Percentiles rank a stretch among this genome's conserved stretches.
Evolutionary conservation across 2,329 filamentous ascomycete species (phyloP).

Genomic region (Capronia epimyces): DNA sequence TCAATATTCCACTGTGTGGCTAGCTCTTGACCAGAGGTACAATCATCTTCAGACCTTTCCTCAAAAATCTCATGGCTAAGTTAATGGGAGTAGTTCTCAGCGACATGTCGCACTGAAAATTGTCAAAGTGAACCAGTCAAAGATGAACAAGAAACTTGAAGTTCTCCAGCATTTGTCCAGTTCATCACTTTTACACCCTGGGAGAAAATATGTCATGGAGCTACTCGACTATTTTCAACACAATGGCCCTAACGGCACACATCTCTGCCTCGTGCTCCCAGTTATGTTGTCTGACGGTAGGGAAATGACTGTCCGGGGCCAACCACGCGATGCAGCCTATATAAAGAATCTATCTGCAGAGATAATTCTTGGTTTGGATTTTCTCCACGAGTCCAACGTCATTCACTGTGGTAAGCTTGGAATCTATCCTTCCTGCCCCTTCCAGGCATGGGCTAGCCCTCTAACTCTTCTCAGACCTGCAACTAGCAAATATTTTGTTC

Average conservation of each 20-base stretch:
- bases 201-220: neutral
- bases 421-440: neutral
- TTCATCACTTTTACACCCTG: neutral
- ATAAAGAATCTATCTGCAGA: neutral
- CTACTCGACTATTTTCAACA: slow-evolving; percentile 21
- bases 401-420: neutral
- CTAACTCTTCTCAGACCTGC: neutral
- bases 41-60: slow-evolving; percentile 31
- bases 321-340: neutral
- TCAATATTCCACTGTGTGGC: slow-evolving; percentile 40
- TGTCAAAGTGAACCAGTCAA: slow-evolving; percentile 1
- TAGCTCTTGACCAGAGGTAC: slow-evolving; percentile 35
- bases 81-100: neutral
- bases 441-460: neutral
- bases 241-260: slow-evolving; percentile 27
- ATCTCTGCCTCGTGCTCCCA: slow-evolving; percentile 23
- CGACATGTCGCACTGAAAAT: slow-evolving; percentile 7
- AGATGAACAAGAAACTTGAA: neutral
- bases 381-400: neutral
- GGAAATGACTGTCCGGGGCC: neutral
- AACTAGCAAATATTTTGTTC: neutral
- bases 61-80: neutral
- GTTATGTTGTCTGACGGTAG: neutral
- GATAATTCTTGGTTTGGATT: neutral
- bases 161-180: neutral